Evolutionary conservation across 1,284 basidiomycete genomes (phyloP).

Genomic region (Melampsora larici-populina): DNA sequence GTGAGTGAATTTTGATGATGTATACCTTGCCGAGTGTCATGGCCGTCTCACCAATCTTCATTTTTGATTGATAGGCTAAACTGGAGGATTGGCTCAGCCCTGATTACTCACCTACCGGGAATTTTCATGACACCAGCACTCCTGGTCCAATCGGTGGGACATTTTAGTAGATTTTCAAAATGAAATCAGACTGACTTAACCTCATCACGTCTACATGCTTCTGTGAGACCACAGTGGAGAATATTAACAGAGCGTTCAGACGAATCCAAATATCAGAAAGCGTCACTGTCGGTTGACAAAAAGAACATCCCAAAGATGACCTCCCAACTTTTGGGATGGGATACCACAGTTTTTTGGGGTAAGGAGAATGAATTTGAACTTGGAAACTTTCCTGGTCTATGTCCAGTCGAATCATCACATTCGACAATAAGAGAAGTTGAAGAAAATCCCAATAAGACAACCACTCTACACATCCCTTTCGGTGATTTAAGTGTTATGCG

Average conservation of each 20-base stretch:
- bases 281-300: background rate
- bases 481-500: too few relatives aligned
- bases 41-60: too few relatives aligned
- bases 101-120: background rate
- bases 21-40: too few relatives aligned
- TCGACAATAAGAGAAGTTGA: too few relatives aligned
- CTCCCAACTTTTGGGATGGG: background rate
- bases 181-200: too few relatives aligned
- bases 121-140: background rate
- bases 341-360: background rate
- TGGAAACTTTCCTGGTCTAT: background rate
- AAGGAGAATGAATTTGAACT: background rate
- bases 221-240: background rate
- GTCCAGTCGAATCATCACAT: background rate
- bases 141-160: background rate
- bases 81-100: background rate
- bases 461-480: too few relatives aligned
- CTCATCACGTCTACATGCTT: too few relatives aligned
- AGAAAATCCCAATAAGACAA: too few relatives aligned
- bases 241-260: background rate
- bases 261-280: background rate
- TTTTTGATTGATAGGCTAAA: too few relatives aligned
- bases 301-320: background rate
- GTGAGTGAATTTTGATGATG: too few relatives aligned
- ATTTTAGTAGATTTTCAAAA: too few relatives aligned